phyloP scores from a whole-genome alignment of 768 basidiomycete genomes.

The Leccinum variicolor region DNA sequence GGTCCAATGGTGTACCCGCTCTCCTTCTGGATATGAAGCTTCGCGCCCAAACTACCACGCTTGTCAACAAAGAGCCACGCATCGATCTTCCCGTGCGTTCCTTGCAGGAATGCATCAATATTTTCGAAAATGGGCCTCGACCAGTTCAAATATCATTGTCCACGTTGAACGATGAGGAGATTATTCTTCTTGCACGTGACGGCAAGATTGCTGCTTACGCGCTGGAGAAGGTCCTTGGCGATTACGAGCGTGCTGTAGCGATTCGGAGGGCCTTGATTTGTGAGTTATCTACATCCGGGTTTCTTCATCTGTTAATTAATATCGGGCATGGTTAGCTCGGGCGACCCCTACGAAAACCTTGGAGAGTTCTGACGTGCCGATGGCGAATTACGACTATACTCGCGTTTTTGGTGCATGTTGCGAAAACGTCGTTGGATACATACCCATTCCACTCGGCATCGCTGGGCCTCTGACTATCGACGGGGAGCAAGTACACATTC shows the following conservation, averaged over 20 bases:
- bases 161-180: conserved; percentile 85
- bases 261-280: conserved; percentile 89
- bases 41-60: conserved; percentile 20
- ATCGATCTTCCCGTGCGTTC: conserved; percentile 39
- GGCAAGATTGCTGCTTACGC: conserved; percentile 96
- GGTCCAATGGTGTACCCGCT: conserved; percentile 22
- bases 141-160: conserved; percentile 54
- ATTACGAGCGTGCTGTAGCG: conserved; percentile 81
- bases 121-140: conserved; percentile 73
- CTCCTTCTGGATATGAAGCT: conserved; percentile 34
- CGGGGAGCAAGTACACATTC: conserved; percentile 79
- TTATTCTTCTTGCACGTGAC: conserved; percentile 81
- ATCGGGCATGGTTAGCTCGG: conserved; percentile 54
- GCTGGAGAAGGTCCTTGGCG: conserved; percentile 90
- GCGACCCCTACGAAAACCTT: conserved; percentile 80
- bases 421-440: conserved; percentile 97
- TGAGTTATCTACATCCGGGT: conserved; percentile 38
- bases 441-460: conserved; percentile 93
- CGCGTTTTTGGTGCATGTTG: conserved; percentile 96
- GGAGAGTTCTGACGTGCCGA: conserved; percentile 80
- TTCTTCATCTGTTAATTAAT: conserved; percentile 10
- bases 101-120: conserved; percentile 72
- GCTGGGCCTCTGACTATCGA: conserved; percentile 95
- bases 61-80: conserved; percentile 12
- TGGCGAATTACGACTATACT: conserved; percentile 86